These are phyloP conservation scores for Ganoderma sinense DNA, from an alignment of 1,284 basidiomycete species.

Conservation along the genomic window DNA sequence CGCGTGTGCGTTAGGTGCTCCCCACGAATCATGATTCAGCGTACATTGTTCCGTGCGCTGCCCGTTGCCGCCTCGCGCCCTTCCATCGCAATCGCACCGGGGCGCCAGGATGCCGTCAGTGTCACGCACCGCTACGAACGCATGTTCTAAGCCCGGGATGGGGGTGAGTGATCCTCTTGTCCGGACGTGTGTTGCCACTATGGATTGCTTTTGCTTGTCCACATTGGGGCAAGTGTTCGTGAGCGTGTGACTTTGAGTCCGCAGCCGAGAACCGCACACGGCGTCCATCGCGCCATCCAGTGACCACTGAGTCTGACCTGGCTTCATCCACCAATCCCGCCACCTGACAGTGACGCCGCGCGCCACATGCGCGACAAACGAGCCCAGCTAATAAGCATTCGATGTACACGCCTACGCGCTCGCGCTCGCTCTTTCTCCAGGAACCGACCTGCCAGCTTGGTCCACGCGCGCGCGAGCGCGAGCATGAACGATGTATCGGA, in stretches of 20 bases:
- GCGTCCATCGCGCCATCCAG: not conserved
- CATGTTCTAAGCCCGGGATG: not conserved
- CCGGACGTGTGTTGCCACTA: not conserved
- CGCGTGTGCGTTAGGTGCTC: not conserved
- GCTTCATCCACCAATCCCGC: not conserved
- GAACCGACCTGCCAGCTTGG: not conserved
- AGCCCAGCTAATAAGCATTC: not conserved
- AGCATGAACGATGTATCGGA: constrained; percentile 2
- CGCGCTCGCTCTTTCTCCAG: not conserved
- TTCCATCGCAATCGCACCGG: not conserved
- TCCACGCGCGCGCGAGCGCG: constrained; percentile 2
- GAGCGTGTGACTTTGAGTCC: not conserved
- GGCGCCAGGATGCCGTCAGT: not conserved
- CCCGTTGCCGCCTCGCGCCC: not conserved
- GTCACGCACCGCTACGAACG: not conserved
- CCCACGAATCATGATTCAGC: too few species aligned
- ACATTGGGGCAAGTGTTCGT: not conserved
- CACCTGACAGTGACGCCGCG: not conserved
- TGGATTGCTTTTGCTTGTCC: not conserved
- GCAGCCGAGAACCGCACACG: not conserved
- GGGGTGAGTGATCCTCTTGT: not conserved
- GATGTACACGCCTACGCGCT: not conserved
- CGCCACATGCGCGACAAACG: not conserved
- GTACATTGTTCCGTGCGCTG: not conserved
- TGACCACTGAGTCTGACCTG: too few species aligned